Base-by-base conservation (phyloP, 2,329 filamentous ascomycete genomes). In the Penicillium psychrosexuale region DNA sequence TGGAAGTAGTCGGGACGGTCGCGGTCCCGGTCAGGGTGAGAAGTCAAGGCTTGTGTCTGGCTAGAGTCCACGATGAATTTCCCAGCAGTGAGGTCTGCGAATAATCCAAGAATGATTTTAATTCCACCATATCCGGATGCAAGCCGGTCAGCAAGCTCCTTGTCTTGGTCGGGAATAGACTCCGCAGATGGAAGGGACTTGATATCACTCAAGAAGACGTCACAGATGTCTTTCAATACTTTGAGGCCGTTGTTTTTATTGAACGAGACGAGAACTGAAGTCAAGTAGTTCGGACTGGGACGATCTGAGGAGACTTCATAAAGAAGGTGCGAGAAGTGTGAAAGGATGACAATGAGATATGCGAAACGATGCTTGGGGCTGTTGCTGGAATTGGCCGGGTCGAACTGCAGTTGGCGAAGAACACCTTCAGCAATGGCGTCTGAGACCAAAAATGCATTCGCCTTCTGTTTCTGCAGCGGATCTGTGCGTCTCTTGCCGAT, bases 81-180 rank as follows among this genome's bases (percentile, higher is more conserved):
- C 9, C 86, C 84, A 57, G 87, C 88, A 49, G 88, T 86, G 30
- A 97, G 80, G 56, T 90, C 81, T 3, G 84, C 78, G 69, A 94
- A 97, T 51, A 97, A 82, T 30, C 88, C 86, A 28, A 99, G 80
- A 31, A 97, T 91, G 63, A 92, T 90, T 70, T 90, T 91, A 61
- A 96, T 84, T 42, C 82, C 83, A 27, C 81, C 82, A 59, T 83
- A 81, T 17, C 81, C 81, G 46, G 82, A 76, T 42, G 78, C 75
- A 31, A 79, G 69, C 40, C 75, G 69, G 37, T 74, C 72, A 19
- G 75, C 71, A 46, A 75, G 63, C 61, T 78, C 69, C 56, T 73
- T 69, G 30, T 73, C 66, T 45, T 66, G 55, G 28, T 75, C 70
- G 31, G 70, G 60, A 17, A 76, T 72, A 37, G 75, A 72, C 27